These are phyloP conservation scores for Dothiorella sarmentorum DNA, from an alignment of 2,329 filamentous ascomycete genomes.

Conservation along the genomic window DNA sequence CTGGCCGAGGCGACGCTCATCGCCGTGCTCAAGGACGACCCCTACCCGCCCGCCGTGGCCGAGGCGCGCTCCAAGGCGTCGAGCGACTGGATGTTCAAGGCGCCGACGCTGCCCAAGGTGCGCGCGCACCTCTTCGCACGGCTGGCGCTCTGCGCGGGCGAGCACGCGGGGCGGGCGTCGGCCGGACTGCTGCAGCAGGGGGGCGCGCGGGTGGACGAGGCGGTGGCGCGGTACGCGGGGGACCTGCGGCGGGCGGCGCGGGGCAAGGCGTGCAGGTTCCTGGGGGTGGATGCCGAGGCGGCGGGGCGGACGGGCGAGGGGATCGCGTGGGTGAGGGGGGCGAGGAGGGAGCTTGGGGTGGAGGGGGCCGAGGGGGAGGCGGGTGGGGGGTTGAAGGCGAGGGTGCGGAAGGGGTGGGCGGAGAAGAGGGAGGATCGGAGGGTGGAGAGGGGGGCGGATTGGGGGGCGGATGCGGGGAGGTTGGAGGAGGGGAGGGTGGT, in stretches of 20 bases:
- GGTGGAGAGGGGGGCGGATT: slow-evolving; percentile 67
- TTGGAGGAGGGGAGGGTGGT: slow-evolving; percentile 81
- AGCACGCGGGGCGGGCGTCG: slow-evolving; percentile 74
- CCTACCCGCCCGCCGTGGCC: slow-evolving; percentile 78
- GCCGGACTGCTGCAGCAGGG: slow-evolving; percentile 51
- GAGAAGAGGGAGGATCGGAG: slow-evolving; percentile 77
- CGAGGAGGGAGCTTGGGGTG: slow-evolving; percentile 70
- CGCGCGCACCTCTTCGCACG: slow-evolving; percentile 84
- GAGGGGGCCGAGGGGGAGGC: slow-evolving; percentile 33
- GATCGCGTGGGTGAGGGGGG: slow-evolving; percentile 82
- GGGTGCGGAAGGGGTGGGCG: slow-evolving; percentile 68
- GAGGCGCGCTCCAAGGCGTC: slow-evolving; percentile 79
- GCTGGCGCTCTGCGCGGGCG: slow-evolving; percentile 80
- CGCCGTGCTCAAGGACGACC: slow-evolving; percentile 89
- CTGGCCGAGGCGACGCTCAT: slow-evolving; percentile 86
- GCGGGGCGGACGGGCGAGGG: slow-evolving; percentile 77
- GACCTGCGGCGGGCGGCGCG: slow-evolving; percentile 72
- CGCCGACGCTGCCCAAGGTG: slow-evolving; percentile 83
- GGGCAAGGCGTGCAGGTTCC: slow-evolving; percentile 84
- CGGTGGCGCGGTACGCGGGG: slow-evolving; percentile 68
- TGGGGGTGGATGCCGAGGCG: slow-evolving; percentile 84
- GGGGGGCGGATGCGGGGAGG: slow-evolving; percentile 81
- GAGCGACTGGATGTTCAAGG: slow-evolving; percentile 94
- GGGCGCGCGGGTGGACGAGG: slow-evolving; percentile 57
- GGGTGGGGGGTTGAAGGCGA: slow-evolving; percentile 51